Conservation (phyloP, 257 asterid genomes). For the Eucommia ulmoides region DNA sequence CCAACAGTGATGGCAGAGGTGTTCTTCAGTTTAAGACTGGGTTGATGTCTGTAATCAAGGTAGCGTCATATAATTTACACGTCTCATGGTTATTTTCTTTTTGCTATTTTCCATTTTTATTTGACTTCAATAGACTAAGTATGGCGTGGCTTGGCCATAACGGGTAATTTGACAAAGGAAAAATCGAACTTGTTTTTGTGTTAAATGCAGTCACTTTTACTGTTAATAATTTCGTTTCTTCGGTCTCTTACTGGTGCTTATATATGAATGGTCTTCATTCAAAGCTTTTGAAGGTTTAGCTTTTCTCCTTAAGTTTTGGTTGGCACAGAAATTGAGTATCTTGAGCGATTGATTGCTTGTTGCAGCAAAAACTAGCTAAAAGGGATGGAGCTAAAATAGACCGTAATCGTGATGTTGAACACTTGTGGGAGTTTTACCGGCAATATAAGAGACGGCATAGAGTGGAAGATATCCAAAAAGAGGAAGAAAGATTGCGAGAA, state of each 20-base stretch:
- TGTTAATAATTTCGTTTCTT: not conserved
- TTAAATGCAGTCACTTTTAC: not conserved
- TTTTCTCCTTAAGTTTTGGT: too few species aligned
- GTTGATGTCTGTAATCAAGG: slow-evolving; percentile 95
- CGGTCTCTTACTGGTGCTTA: not conserved
- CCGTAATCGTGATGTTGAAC: slow-evolving; percentile 76
- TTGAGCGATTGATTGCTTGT: slow-evolving; percentile 12
- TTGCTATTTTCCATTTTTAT: not conserved
- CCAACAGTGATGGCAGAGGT: slow-evolving; percentile 91
- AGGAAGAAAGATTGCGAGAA: slow-evolving; percentile 88
- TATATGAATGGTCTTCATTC: slow-evolving; percentile 1
- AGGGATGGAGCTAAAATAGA: slow-evolving; percentile 77
- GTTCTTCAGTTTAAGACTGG: slow-evolving; percentile 99
- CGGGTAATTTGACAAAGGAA: not conserved
- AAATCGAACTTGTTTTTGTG: not conserved
- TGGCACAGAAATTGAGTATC: too few species aligned
- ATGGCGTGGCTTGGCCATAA: too few species aligned
- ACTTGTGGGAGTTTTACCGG: slow-evolving; percentile 80
- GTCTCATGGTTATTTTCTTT: not conserved
- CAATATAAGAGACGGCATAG: slow-evolving; percentile 71
- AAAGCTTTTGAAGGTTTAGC: slow-evolving; percentile 4
- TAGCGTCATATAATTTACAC: slow-evolving; percentile 22
- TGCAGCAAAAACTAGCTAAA: slow-evolving; percentile 94
- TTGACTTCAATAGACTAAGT: too few species aligned
- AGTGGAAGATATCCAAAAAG: slow-evolving; percentile 81